Base-by-base conservation (phyloP, 495 filamentous ascomycete species). In the Penicillium paxilli region DNA sequence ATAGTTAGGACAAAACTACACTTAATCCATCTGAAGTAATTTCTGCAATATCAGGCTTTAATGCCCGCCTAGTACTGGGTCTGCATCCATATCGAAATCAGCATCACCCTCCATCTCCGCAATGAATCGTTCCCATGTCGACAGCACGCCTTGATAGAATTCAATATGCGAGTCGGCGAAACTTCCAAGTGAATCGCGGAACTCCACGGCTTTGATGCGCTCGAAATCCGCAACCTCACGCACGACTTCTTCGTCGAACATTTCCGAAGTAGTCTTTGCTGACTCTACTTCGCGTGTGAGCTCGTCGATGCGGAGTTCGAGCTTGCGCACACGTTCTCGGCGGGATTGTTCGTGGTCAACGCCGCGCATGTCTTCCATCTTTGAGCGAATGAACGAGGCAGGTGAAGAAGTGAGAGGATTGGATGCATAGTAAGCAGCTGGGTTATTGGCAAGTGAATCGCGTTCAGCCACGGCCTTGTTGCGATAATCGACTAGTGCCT, bases 321-420 rank as follows among this genome's bases (percentile, higher is more conserved):
- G 79, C 74, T 93, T 96, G 14, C 94, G 82, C 30, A 91, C 79
- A 20, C 92, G 83, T 57, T 98, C 92, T 4, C 90, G 83, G 1
- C 91, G 87, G 12, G 85, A 83, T 64, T 93, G 90, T 69, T 98
- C 94, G 66, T 98, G 94, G 68, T 98, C 94, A 5, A 98, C 92
- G 11, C 94, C 95, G 12, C 94, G 85, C 64, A 96, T 91, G 66
- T 98, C 94, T 67, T 98, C 94, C 71, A 98, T 88, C 72, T 98
- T 98, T 53, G 84, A 86, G 28, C 92, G 88, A 55, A 98, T 83
- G 76, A 96, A 98, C n/a, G 89, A 89, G 16, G 89, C 87, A 0
- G 93, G 87, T 0, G 79, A 81, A 3, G 81, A 80, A 10, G 81
- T 84, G 23, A 83, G 77, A 42, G 83, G 81, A 51, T 82, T 80